Conservation (phyloP, 768 basidiomycete genomes). For the Sarcomyxa edulis region DNA sequence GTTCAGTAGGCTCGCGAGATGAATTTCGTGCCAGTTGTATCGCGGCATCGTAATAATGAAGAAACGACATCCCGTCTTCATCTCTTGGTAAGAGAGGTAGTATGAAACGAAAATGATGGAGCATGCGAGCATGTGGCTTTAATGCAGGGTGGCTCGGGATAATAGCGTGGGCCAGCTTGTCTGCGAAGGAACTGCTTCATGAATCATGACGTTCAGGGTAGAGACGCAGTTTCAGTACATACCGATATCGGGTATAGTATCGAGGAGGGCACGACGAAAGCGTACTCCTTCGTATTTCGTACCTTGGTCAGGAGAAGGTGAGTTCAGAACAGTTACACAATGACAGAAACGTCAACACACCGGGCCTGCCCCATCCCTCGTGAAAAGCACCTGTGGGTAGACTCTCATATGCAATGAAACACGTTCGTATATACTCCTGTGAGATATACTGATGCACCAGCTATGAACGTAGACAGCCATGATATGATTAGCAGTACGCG, state of each 20-base stretch:
- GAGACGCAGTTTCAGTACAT: too few species aligned
- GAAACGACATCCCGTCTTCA: slow-evolving; percentile 57
- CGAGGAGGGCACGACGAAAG: slow-evolving; percentile 65
- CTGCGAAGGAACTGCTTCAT: slow-evolving; percentile 26
- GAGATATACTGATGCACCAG: slow-evolving; percentile 60
- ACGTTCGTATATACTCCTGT: slow-evolving; percentile 73
- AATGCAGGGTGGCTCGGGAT: slow-evolving; percentile 68
- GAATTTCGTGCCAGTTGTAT: slow-evolving; percentile 68
- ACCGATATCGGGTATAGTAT: slow-evolving; percentile 71
- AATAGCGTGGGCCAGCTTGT: slow-evolving; percentile 62
- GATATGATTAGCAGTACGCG: neutral
- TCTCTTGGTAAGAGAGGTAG: slow-evolving; percentile 55
- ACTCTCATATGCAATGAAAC: slow-evolving; percentile 66
- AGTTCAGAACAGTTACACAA: slow-evolving; percentile 1
- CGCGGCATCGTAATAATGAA: slow-evolving; percentile 76
- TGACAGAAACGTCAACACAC: slow-evolving; percentile 25
- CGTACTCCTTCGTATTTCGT: slow-evolving; percentile 54
- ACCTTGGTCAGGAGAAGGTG: slow-evolving; percentile 27
- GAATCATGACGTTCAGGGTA: neutral
- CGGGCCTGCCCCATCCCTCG: slow-evolving; percentile 73
- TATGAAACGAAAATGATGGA: slow-evolving; percentile 77
- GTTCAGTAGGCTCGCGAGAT: slow-evolving; percentile 54
- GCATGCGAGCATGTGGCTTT: slow-evolving; percentile 72
- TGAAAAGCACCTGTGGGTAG: slow-evolving; percentile 62
- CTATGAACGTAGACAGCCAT: slow-evolving; percentile 26